Conservation (phyloP, 148 eudicot genomes). For the Talinum fruticosum region DNA sequence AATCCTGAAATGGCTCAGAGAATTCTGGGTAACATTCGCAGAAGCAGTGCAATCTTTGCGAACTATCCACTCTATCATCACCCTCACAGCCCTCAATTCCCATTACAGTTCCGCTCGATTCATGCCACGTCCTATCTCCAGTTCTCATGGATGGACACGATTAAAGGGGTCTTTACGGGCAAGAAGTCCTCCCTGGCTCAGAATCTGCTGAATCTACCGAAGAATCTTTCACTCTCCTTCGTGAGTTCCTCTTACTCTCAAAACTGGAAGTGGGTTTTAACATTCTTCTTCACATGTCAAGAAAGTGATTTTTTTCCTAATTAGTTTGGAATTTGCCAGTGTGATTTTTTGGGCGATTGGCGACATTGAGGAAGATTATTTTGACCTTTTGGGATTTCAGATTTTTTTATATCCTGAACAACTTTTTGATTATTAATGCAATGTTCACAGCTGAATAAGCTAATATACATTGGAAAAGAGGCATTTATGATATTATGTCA, state of each 20-base stretch:
- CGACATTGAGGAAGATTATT: neutral
- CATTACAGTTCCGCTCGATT: constrained; percentile 46
- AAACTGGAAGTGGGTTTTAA: neutral
- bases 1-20: constrained; percentile 32
- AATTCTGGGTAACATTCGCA: constrained; percentile 18
- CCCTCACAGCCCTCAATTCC: constrained; percentile 22
- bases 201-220: constrained; percentile 25
- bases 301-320: neutral
- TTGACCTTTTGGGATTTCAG: neutral
- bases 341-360: neutral
- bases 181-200: constrained; percentile 31
- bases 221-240: constrained; percentile 51
- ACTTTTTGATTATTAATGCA: neutral
- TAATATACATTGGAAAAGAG: no score
- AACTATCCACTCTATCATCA: neutral
- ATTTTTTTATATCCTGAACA: neutral
- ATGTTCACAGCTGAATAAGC: neutral
- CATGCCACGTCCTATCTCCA: constrained; percentile 45
- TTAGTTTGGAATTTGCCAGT: neutral
- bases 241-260: constrained; percentile 29
- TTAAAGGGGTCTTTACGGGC: constrained; percentile 70
- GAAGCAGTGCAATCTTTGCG: constrained; percentile 17
- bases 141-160: constrained; percentile 62
- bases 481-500: neutral
- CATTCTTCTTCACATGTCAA: neutral